Base-by-base conservation (phyloP, 768 basidiomycete genomes). In the Stropharia rugosoannulata region DNA sequence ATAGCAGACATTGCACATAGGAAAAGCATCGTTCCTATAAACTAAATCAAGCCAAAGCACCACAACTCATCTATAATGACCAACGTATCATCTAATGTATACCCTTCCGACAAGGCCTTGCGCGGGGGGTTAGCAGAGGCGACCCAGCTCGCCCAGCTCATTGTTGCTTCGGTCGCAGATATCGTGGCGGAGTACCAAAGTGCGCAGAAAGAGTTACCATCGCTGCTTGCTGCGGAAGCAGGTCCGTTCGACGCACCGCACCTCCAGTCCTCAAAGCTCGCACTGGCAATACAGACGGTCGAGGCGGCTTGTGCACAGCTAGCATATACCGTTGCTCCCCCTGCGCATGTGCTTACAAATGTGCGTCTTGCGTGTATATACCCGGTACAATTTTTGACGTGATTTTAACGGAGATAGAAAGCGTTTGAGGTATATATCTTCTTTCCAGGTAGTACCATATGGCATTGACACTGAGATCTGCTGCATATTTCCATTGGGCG, bases 221-320 rank as follows among this genome's bases (percentile, higher is more conserved):
- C 70, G 41, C 64, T 80, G 9, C 67, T 75, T 47, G 66, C 68
- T 16, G 62, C 63, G 0, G 61, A 59, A 12, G 56, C 61, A 16
- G 68, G 71, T 18, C 72, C 72, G 0, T 65, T 78, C 49, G 76
- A 76, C 41, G 54, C 37, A 18, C 55, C 59, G 1, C 57, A 58
- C 41, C 60, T 62, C 15, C 59, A 59, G 10, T 49, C 54, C 1
- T 39, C 54, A 11, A 54, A 56, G 2, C n/a, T 68, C 12, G 37
- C 49, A 15, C 61, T 56, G 8, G 68, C 70, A 2, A 55, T 71
- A 35, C 63, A 63, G 32, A 61, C 57, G 12, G 63, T 71, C 9
- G 70, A 68, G 46, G 65, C 63, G 3, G 67, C 68, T 1, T 71
- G 70, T 52, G 66, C 64, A 2, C 70, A 68, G 50, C 51, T 70